A percentile compares a stretch with the other conserved stretches of the same genome.
Evolutionary conservation across 2,329 filamentous ascomycete genomes (phyloP).

Genomic region (Xylaria digitata): DNA sequence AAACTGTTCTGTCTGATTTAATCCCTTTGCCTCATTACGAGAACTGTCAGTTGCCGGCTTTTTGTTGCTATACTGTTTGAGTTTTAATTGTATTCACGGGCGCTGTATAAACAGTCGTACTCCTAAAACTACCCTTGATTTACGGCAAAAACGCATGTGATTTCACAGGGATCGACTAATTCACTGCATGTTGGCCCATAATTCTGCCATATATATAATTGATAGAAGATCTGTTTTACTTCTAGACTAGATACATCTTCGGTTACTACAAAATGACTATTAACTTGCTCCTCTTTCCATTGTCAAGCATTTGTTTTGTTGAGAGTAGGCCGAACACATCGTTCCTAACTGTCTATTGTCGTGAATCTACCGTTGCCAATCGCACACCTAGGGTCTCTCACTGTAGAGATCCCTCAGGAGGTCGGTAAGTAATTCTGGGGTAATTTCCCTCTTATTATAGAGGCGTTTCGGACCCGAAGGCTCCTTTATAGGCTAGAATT

Average conservation of each 20-base stretch:
- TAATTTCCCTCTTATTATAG: not conserved
- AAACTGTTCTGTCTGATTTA: not conserved
- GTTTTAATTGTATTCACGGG: not conserved
- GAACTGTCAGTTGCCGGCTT: not conserved
- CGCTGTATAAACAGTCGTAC: not conserved
- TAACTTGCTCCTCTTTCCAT: not conserved
- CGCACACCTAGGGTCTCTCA: not conserved
- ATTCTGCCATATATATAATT: constrained; percentile 2
- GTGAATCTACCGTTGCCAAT: not conserved
- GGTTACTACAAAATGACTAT: not conserved
- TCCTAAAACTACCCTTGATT: not conserved
- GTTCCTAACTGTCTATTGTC: not conserved
- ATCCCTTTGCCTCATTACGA: not conserved
- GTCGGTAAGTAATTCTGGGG: not conserved
- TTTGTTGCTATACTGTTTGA: not conserved
- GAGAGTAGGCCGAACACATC: not conserved
- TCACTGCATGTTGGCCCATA: constrained; percentile 5
- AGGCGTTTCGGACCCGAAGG: not conserved
- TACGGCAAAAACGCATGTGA: not conserved
- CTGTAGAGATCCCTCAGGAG: not conserved
- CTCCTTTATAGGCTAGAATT: not conserved
- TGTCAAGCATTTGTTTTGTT: not conserved
- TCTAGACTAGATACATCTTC: not conserved
- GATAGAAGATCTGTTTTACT: not conserved
- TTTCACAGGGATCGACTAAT: constrained; percentile 1